These are phyloP conservation scores for Gracilaria vermiculophylla DNA, from an alignment of 23 red algal species.

Conservation along the genomic window DNA sequence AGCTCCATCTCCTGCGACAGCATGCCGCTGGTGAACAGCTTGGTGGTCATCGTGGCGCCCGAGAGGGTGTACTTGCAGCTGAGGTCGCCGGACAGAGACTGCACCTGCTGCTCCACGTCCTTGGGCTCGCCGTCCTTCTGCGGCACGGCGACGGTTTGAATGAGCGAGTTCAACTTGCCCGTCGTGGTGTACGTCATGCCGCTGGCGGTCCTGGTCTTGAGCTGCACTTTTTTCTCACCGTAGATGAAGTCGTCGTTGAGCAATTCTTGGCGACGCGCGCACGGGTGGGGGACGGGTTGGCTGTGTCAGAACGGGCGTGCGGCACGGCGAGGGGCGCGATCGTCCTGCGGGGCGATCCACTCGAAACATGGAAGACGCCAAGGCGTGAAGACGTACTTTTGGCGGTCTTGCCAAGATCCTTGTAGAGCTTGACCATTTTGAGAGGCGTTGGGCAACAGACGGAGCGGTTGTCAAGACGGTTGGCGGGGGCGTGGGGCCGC, in stretches of 20 bases:
- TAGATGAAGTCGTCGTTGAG: constrained; percentile 84
- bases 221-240: constrained; percentile 66
- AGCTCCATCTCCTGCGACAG: constrained; percentile 73
- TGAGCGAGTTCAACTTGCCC: constrained; percentile 25
- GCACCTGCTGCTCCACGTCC: neutral
- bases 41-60: constrained; percentile 72
- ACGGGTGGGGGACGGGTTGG: neutral
- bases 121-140: neutral
- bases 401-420: constrained; percentile 77
- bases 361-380: neutral
- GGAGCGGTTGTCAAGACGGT: neutral
- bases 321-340: neutral
- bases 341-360: neutral
- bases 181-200: constrained; percentile 73
- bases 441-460: neutral
- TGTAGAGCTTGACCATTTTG: constrained; percentile 75
- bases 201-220: constrained; percentile 80
- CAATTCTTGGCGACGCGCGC: constrained; percentile 12
- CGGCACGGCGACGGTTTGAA: neutral
- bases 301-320: neutral
- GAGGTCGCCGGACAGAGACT: constrained; percentile 46
- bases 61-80: constrained; percentile 64
- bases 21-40: constrained; percentile 74
- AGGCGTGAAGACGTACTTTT: constrained; percentile 63
- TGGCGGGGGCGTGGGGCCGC: neutral